Base-by-base conservation (phyloP, 2,329 filamentous ascomycete genomes). In the Trichoderma koningii region DNA sequence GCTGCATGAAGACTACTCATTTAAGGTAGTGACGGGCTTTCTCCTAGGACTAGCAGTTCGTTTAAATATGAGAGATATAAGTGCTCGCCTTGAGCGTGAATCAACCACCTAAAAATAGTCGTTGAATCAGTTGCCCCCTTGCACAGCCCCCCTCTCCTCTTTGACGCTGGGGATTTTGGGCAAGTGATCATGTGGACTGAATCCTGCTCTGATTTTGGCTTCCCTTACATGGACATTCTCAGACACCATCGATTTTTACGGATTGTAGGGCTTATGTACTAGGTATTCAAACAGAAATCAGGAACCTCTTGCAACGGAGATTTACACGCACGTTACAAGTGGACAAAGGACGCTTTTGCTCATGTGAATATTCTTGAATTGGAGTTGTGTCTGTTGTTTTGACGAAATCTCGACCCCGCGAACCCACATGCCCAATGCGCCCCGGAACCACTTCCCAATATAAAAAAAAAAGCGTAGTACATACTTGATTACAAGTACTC, bases 51-150 rank as follows among this genome's bases (percentile, higher is more conserved):
- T 57, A 47, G 44, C 45, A n/a, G 17, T 44, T 23, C 30, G 38
- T 48, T 44, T 62, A 30, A 44, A 45, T 45, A 52, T 62, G 59
- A 53, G 59, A 62, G 59, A 62, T 62, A 62, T 62, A 62, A 61
- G 21, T 62, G 26, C 28, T 47, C 14, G 55, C 28, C 28, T 7
- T 26, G 5, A 6, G 30, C 48, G 38, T 34, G 42, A 19, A 26
- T 14, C n/a, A 47, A 53, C 2, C 7, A 47, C 5, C 23, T 9
- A 47, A 38, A 38, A 38, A 23, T 7, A 34, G 21, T 14, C 12
- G 12, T 26, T 15, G 28, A 41, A 53, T 21, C 34, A 21, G 5
- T 12, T 55, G 7, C 10, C 26, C 55, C 21, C 55, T 28, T 26
- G 21, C 42, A 10, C 34, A 3, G 3, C 10, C 3, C 34, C 10